Evolutionary conservation across 768 basidiomycete species (phyloP).

Genomic region (Trametes maxima): DNA sequence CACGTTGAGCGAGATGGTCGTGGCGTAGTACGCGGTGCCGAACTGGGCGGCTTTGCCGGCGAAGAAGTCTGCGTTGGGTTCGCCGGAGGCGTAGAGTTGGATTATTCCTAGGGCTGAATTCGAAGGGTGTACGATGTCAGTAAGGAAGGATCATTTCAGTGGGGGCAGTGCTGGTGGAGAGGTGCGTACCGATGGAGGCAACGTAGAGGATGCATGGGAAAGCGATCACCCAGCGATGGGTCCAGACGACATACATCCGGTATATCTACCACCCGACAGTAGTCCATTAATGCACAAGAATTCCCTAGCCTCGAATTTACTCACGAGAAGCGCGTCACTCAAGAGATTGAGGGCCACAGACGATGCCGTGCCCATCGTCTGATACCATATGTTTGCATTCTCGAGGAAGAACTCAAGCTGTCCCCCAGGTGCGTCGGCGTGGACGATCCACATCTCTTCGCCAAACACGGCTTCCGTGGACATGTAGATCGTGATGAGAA

Average conservation of each 20-base stretch:
- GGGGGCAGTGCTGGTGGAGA: not conserved
- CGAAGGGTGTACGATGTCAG: not conserved
- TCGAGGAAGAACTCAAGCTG: conserved; percentile 34
- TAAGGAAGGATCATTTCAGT: not conserved
- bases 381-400: conserved; percentile 25
- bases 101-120: conserved; percentile 22
- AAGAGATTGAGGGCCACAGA: conserved; percentile 33
- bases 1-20: conserved; percentile 23
- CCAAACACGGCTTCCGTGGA: conserved; percentile 35
- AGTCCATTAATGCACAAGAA: not conserved
- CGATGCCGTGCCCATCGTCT: conserved; percentile 21
- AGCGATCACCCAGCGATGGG: conserved; percentile 15
- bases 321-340: conserved; percentile 43
- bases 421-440: conserved; percentile 37
- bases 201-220: conserved; percentile 25
- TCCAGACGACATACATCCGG: conserved; percentile 40
- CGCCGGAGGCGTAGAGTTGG: conserved; percentile 19
- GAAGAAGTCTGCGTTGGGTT: conserved; percentile 24
- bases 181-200: conserved; percentile 18
- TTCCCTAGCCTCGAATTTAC: conserved; percentile 1
- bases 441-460: conserved; percentile 41
- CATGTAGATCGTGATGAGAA: conserved; percentile 38
- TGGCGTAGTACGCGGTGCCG: conserved; percentile 24
- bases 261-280: conserved; percentile 34
- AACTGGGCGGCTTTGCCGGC: conserved; percentile 16